Base-by-base conservation (phyloP, 148 eudicot genomes). In the Polygonum aviculare region DNA sequence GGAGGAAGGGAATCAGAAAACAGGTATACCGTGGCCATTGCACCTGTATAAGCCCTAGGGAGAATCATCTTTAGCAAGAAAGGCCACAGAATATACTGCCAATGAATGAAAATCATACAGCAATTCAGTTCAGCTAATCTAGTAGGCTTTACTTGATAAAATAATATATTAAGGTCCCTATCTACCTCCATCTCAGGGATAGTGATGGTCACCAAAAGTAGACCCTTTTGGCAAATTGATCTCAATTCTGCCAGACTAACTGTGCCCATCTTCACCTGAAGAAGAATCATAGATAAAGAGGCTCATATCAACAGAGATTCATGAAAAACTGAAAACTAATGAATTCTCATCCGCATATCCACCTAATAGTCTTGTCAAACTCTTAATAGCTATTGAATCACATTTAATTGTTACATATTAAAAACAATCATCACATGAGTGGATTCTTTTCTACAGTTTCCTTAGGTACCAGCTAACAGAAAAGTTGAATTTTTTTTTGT, bases 81-180 rank as follows among this genome's bases (percentile, higher is more conserved):
- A 19, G 99, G 99, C 99, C 97, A 93, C 35, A 95, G 88, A 80
- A 95, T 85, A 79, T 89, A 96, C 99, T 95, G 91, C 81, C 89
- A 71, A 87, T 40, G 45, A 60, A 60, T 40, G 45, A 60, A 60
- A 60, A 60, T 31, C 36, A 60, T 12, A 22, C 44, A 67, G 44
- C 72, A 35, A 7, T 2, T 38, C 38, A 67, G 36, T 44, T 67
- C 16, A 38, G 45, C 72, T 38, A 38, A 67, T 67, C 36, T 2
- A 60, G 72, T 8, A 67, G 44, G 38, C 19, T 67, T 35, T 15
- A 22, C 4, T 54, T 19, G 7, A 35, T 33, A 52, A 55, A 15
- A 74, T 74, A 7, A 8, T 52, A 7, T 22, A 41, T 75, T 79
- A 39, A 62, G 60, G 45, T 16, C 72, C 36, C 44, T 36, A 12